Conservation (phyloP, 1,284 basidiomycete species). For the Leccinum fuscescens region DNA sequence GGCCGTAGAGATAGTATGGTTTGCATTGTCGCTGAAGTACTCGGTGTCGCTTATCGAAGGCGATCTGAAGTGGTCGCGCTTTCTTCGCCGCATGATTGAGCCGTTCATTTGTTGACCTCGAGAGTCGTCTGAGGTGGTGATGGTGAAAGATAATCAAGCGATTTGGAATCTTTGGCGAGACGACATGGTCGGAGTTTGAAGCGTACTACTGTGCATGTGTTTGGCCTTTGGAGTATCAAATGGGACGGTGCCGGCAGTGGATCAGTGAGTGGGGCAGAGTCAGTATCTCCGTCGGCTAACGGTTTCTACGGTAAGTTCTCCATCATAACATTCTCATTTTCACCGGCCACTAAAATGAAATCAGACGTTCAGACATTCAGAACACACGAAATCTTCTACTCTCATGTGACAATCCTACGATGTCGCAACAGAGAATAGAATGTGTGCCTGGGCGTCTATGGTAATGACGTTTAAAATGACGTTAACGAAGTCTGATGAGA, state of each 20-base stretch:
- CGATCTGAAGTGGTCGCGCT: neutral
- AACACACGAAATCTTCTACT: neutral
- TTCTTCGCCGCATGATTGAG: constrained; percentile 21
- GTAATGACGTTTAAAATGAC: neutral
- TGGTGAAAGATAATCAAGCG: constrained; percentile 5
- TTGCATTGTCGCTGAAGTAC: constrained; percentile 24
- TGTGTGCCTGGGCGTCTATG: too few species aligned
- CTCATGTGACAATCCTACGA: too few species aligned
- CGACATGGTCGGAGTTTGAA: constrained; percentile 24
- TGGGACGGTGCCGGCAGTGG: neutral
- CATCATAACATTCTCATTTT: neutral
- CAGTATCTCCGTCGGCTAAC: neutral
- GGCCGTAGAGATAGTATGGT: constrained; percentile 4
- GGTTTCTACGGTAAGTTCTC: neutral
- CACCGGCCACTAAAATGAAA: neutral
- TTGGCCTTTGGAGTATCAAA: constrained; percentile 2
- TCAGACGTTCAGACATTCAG: neutral
- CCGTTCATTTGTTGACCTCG: constrained; percentile 13
- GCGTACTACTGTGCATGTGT: constrained; percentile 15
- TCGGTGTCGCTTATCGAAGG: constrained; percentile 26
- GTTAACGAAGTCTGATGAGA: neutral
- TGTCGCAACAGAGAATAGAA: too few species aligned
- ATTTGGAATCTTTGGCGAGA: neutral
- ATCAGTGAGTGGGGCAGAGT: neutral
- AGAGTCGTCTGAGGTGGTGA: neutral